Percentiles rank a stretch among this genome's conserved stretches.
phyloP scores from a whole-genome alignment of 352 stramenopile species.

The Globisporangium lucens region DNA sequence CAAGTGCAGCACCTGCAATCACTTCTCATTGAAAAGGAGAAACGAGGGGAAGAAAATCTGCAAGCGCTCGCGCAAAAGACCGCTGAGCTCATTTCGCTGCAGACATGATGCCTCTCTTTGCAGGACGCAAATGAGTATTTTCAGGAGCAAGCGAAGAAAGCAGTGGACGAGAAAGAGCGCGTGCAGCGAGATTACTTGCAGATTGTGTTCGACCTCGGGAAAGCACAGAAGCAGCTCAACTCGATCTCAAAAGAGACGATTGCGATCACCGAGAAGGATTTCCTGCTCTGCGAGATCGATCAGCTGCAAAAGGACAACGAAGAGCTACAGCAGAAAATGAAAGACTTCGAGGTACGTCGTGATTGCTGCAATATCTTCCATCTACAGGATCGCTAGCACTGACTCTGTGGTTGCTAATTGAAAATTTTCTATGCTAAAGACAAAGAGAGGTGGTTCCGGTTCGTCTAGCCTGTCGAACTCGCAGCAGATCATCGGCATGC shows the following conservation, averaged over 20 bases:
- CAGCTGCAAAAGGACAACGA: slow-evolving; percentile 32
- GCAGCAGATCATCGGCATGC: slow-evolving; percentile 18
- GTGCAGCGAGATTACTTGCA: slow-evolving; percentile 49
- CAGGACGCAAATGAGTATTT: slow-evolving; percentile 33
- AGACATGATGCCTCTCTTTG: slow-evolving; percentile 26
- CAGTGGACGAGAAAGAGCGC: slow-evolving; percentile 34
- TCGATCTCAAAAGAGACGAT: slow-evolving; percentile 30
- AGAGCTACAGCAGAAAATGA: slow-evolving; percentile 26
- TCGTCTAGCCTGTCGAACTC: neutral
- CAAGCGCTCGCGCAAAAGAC: slow-evolving; percentile 29
- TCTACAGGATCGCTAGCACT: neutral
- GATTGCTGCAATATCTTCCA: neutral
- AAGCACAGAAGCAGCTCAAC: slow-evolving; percentile 44
- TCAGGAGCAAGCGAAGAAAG: slow-evolving; percentile 33
- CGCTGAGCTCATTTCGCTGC: slow-evolving; percentile 23
- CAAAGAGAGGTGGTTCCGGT: neutral
- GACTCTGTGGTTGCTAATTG: neutral
- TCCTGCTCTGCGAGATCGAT: slow-evolving; percentile 34
- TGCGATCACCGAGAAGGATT: slow-evolving; percentile 26
- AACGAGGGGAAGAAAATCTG: slow-evolving; percentile 19
- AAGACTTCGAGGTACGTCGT: slow-evolving; percentile 23
- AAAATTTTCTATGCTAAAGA: neutral
- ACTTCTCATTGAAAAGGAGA: slow-evolving; percentile 26
- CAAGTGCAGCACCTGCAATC: slow-evolving; percentile 24
- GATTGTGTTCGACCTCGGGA: slow-evolving; percentile 44